Evolutionary conservation across 352 stramenopile genomes (phyloP), one percentile per base, ranked within the genome.

Genomic region (Blastocystis sp.): DNA sequence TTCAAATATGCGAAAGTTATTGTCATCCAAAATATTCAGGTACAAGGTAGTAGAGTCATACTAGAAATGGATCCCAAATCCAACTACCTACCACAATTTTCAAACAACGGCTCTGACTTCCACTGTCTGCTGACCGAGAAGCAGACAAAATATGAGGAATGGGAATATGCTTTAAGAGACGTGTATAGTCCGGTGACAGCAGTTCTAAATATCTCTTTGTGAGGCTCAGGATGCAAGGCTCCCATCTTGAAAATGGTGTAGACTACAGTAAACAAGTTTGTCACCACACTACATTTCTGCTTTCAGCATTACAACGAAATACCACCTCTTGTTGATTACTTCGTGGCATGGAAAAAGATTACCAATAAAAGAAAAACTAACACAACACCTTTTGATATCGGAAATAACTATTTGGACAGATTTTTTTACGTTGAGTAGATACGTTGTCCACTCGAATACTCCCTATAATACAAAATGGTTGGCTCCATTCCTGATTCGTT

Each of bases 131-230:
- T 4, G 43, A 5, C 20, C 18, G 4, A 7, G 18, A 37, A 4
- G 68, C 73, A 37, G 9, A 69, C 30, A 85, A 37, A 47, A 85
- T 85, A 37, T 85, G 53, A 20, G 73, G 73, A 85, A 85, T 85
- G 50, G 56, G 24, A 45, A 66, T 30, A 9, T 85, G 59, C 47
- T n/a, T 26, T 50, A 85, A 50, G 16, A 24, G 13, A 24, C 41
- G 47, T 30, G 20, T 16, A 16, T 30, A 24, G 26, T 85, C 73
- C 4, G 7, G 4, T 39, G 73, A 68, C n/a, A 43, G n/a, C 0
- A 85, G 53, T 30, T 66, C 20, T 37, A 85, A 43, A 45, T 66
- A 85, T 37, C 73, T 26, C 45, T 45, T 65, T 7, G 47, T 85
- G 8, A 85, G 50, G 50, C 13, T 13, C 20, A 59, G 20, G 50